Base-by-base conservation (phyloP, 495 filamentous ascomycete species). In the Poronia punctata region DNA sequence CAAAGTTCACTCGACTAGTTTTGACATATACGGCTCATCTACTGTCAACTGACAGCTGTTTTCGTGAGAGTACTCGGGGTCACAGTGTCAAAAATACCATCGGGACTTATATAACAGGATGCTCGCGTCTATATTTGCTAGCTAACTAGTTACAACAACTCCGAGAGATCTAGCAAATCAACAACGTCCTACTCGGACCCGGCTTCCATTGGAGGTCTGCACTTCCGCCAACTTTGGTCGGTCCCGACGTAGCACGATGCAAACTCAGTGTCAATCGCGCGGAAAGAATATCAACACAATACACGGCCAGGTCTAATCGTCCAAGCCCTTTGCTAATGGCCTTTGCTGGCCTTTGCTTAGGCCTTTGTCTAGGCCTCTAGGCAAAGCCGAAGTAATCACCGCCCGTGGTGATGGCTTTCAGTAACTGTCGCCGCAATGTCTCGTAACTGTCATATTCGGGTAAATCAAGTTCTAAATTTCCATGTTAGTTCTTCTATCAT, bases 371-470 rank as follows among this genome's bases (percentile, higher is more conserved):
- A 9, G 17, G 14, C 24, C 18, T 46, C 69, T 77, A 97, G 54
- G 93, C 92, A 64, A 99, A 97, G 37, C 93, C 92, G 64, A 99
- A 97, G 68, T 97, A 96, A 58, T 96, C 89, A 67, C 85, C 88
- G 26, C 92, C 92, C 41, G 88, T 79, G 3, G 93, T 97, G 64
- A 97, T 90, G 44, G 93, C 92, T 24, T 86, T 95, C 60, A 93
- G 83, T 35, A 97, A 66, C 49, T 89, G 85, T 52, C 86, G 77
- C 21, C 93, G 76, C 30, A 99, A 76, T 54, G 74, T 72, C 47
- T 99, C 92, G 59, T 99, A 99, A 58, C 78, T 93, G 49, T 97
- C 93, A 58, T 97, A 99, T 62, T 99, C 92, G 45, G 92, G 92
- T 48, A 99, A 80, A 71, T 99, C 92, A 59, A 99, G 87, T 71